Percentiles rank a stretch among this genome's conserved stretches.
Evolutionary conservation across 257 asterid species (phyloP).

Genomic region (Solanum sparsipilum): DNA sequence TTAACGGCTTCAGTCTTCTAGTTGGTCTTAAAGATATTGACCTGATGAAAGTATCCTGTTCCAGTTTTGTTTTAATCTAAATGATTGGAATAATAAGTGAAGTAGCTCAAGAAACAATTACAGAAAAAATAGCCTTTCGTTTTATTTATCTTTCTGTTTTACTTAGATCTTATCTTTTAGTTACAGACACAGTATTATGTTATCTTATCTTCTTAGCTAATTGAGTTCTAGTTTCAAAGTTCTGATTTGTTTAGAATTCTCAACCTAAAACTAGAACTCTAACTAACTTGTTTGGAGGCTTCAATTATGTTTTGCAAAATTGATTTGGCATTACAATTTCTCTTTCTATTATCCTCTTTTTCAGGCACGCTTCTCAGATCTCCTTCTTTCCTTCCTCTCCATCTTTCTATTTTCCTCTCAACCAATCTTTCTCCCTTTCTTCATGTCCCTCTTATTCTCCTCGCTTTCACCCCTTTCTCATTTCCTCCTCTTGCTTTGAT

Average conservation of each 20-base stretch:
- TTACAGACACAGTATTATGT: background rate
- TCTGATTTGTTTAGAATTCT: background rate
- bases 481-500: background rate
- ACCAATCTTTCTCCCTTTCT: background rate
- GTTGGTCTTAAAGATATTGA: background rate
- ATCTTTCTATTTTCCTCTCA: background rate
- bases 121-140: background rate
- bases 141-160: background rate
- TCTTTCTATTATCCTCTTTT: background rate
- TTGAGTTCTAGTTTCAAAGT: background rate
- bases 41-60: background rate
- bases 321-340: background rate
- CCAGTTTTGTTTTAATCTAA: background rate
- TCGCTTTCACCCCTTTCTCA: background rate
- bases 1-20: background rate
- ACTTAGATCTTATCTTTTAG: background rate
- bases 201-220: background rate
- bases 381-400: background rate
- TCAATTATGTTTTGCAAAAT: background rate
- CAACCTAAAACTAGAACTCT: background rate
- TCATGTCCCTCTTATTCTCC: background rate
- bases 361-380: background rate
- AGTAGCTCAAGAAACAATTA: background rate
- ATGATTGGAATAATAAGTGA: background rate
- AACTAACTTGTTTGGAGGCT: background rate